Evolutionary conservation across 805 yeast genomes (phyloP), one percentile per base, ranked within the genome.

Genomic region (Lipomyces starkeyi): DNA sequence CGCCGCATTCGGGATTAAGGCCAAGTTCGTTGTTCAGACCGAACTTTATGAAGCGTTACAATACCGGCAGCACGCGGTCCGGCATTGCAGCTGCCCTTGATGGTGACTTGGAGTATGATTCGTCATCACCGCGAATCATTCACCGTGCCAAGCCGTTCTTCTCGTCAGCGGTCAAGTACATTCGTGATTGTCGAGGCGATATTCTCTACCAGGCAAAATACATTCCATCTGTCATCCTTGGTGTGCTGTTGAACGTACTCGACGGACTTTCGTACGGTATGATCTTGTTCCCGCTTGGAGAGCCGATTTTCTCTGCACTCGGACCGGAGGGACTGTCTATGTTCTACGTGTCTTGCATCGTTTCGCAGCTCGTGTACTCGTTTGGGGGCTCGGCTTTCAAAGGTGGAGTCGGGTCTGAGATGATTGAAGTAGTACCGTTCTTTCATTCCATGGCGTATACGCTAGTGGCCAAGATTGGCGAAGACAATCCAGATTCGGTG

Each of bases 341-440:
- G 95, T 95, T 95, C 78, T 95, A 95, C 78, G 86, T 94, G 54
- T 91, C 97, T 3, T 91, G 97, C 40, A 85, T 95, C n/a, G 85
- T 94, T 0, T 90, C 97, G 0, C 99, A 95, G 78, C 80, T 93
- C 71, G 91, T 92, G 5, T 93, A 86, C 76, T 93, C 98, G 0
- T 78, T 91, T 29, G 99, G 99, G 17, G 96, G 96, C 0, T 91
- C 97, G 17, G 90, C 91, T 8, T 94, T 95, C 80, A 87, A 87
- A 69, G 85, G 93, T 1, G 97, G 97, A n/a, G 87, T 94, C 57
- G 99, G 99, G 0, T 91, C 97, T 2, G 98, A 95, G 80, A 95
- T 95, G 99, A 95, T 95, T 72, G 99, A 95, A 78, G 92, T 95
- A n/a, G 97, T 97, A 1, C 99, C 99, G 1, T 95, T 95, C 78